Evolutionary conservation across 768 basidiomycete species (phyloP).

Genomic region (Boletus bicolor): DNA sequence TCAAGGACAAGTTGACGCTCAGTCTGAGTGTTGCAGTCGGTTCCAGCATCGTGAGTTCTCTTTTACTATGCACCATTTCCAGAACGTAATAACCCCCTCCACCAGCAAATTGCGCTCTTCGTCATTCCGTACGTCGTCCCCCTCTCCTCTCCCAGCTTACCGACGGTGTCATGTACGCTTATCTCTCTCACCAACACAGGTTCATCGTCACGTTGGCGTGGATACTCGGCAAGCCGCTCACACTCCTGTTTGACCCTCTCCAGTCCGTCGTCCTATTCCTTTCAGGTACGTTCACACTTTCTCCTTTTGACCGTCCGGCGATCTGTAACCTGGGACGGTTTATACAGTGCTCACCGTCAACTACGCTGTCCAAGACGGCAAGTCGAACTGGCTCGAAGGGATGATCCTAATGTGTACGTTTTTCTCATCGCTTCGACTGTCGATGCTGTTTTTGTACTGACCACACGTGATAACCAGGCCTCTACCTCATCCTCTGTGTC

Average conservation of each 20-base stretch:
- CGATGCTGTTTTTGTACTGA: not conserved
- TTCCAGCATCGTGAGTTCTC: conserved; percentile 64
- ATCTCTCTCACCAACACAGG: conserved; percentile 31
- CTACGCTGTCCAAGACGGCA: conserved; percentile 82
- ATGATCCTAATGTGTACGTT: conserved; percentile 64
- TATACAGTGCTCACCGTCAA: conserved; percentile 75
- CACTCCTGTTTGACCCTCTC: conserved; percentile 84
- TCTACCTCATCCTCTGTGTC: conserved; percentile 56
- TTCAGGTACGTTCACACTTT: conserved; percentile 21
- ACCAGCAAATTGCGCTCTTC: conserved; percentile 70
- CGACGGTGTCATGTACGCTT: conserved; percentile 3
- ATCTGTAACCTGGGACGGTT: not conserved
- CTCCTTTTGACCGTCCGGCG: not conserved
- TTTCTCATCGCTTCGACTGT: too few relatives aligned
- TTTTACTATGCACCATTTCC: not conserved
- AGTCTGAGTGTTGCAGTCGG: conserved; percentile 90
- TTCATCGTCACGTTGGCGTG: conserved; percentile 78
- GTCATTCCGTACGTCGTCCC: conserved; percentile 51
- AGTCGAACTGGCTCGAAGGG: conserved; percentile 92
- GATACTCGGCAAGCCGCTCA: conserved; percentile 74
- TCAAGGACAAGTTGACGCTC: conserved; percentile 85
- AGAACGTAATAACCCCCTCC: not conserved
- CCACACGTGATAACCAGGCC: conserved; percentile 30
- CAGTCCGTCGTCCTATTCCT: conserved; percentile 47
- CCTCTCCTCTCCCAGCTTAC: not conserved